Conservation (phyloP, 495 filamentous ascomycete genomes). For the Xylaria curta region DNA sequence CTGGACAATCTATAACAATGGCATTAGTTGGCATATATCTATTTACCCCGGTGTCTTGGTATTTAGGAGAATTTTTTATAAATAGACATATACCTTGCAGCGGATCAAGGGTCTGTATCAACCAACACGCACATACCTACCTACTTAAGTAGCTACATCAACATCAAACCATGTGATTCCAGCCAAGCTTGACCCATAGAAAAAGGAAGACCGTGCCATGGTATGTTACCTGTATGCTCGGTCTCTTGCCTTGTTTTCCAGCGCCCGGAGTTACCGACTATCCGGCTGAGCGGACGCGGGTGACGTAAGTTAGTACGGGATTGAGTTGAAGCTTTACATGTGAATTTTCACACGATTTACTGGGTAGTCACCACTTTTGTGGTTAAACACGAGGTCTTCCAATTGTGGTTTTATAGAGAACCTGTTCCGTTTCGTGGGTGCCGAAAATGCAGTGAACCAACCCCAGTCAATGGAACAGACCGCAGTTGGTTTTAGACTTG, state of each 20-base stretch:
- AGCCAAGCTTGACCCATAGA: neutral
- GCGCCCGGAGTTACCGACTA: neutral
- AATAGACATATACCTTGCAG: neutral
- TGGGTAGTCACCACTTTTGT: neutral
- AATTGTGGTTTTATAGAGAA: neutral
- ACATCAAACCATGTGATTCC: neutral
- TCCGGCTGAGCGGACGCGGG: conserved; percentile 4
- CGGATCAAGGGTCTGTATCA: neutral
- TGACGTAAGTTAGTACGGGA: conserved; percentile 1
- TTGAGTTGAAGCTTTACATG: conserved; percentile 1
- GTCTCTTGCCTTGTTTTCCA: conserved; percentile 2
- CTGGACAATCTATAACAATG: neutral
- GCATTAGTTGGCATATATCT: neutral
- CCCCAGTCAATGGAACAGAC: too few relatives aligned
- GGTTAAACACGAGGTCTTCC: neutral
- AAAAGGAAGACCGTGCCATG: neutral
- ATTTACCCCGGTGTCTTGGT: neutral
- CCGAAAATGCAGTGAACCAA: neutral
- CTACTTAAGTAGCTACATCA: neutral
- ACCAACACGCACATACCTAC: neutral
- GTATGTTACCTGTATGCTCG: neutral
- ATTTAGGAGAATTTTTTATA: neutral
- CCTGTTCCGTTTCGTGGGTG: neutral
- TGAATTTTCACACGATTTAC: neutral
- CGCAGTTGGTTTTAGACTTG: too few relatives aligned